These are phyloP conservation scores for Fomitopsis pulvina DNA, from an alignment of 768 basidiomycete species.

Conservation along the genomic window DNA sequence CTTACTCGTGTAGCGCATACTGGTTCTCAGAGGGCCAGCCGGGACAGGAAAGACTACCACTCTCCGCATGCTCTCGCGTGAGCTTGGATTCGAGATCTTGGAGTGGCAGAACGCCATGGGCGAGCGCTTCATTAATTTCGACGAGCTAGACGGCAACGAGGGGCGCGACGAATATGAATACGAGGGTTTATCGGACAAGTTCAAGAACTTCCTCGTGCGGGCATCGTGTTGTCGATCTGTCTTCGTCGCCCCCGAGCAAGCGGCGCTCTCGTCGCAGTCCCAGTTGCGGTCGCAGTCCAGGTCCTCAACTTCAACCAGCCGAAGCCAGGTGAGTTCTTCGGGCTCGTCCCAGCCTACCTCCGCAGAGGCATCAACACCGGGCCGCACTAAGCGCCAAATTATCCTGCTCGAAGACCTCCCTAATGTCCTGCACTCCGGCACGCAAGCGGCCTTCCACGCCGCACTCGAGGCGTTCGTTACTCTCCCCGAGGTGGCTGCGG, in stretches of 20 bases:
- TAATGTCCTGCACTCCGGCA: constrained; percentile 72
- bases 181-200: constrained; percentile 57
- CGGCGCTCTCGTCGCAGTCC: constrained; percentile 5
- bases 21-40: constrained; percentile 82
- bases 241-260: constrained; percentile 23
- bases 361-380: no score
- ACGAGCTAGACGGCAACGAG: constrained; percentile 23
- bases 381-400: constrained; percentile 36
- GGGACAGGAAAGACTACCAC: constrained; percentile 91
- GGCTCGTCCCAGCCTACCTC: constrained; percentile 2
- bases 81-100: constrained; percentile 71
- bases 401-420: constrained; percentile 89
- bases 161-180: constrained; percentile 34
- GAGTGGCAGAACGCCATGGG: constrained; percentile 79
- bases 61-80: constrained; percentile 62
- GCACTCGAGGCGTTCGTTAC: constrained; percentile 52
- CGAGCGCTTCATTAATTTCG: constrained; percentile 29
- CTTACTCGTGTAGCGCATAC: constrained; percentile 52
- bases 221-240: constrained; percentile 55
- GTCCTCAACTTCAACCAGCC: constrained; percentile 1
- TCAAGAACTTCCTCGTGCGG: constrained; percentile 67
- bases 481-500: constrained; percentile 20
- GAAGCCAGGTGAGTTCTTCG: constrained; percentile 3
- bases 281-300: constrained; percentile 6
- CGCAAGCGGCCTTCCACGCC: constrained; percentile 67